Conservation (phyloP, 2,329 filamentous ascomycete genomes). For the Aspergillus sp. region DNA sequence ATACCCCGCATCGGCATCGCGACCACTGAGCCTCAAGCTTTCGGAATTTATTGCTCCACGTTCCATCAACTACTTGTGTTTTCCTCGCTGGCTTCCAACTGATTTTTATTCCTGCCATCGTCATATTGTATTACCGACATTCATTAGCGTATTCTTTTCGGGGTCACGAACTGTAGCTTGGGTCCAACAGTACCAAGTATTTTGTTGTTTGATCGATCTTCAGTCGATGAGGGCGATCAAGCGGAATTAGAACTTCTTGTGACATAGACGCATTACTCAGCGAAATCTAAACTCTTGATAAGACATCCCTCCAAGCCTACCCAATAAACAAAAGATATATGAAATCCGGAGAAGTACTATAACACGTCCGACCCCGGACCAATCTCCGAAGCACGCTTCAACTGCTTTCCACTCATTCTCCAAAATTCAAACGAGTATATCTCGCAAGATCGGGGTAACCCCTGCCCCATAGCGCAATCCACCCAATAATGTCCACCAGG, state of each 20-base stretch:
- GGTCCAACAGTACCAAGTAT: neutral
- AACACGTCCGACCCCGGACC: no score
- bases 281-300: no score
- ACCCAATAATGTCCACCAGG: no score
- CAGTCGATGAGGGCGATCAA: neutral
- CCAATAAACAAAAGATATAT: no score
- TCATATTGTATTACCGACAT: neutral
- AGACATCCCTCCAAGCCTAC: no score
- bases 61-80: neutral
- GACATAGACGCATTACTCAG: neutral
- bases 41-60: neutral
- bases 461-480: no score
- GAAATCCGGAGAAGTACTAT: no score
- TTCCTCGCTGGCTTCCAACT: neutral
- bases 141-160: neutral
- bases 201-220: neutral
- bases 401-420: no score
- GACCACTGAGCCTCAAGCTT: neutral
- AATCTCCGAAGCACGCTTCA: no score
- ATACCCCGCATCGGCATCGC: slow-evolving; percentile 10
- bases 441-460: no score
- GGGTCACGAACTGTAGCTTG: neutral
- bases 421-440: no score
- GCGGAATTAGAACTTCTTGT: neutral
- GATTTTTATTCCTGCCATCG: neutral